phyloP scores from a whole-genome alignment of 2,329 filamentous ascomycete genomes.

The Apiospora rasikravindrae region DNA sequence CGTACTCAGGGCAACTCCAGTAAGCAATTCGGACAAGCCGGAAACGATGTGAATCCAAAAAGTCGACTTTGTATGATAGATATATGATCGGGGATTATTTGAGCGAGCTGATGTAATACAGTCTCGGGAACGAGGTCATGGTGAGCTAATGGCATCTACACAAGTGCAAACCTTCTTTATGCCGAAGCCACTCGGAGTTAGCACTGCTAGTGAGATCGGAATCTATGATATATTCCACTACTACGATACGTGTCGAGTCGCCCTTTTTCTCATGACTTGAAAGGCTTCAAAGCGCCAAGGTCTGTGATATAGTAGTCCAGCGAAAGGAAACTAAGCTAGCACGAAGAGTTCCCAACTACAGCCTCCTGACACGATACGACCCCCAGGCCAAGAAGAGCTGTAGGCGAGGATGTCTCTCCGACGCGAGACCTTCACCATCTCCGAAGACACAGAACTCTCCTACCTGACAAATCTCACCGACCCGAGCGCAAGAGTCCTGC shows the following conservation, averaged over 20 bases:
- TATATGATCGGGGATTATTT: background rate
- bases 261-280: background rate
- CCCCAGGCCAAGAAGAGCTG: background rate
- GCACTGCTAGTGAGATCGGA: background rate
- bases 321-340: background rate
- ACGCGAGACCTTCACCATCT: background rate
- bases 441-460: background rate
- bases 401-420: background rate
- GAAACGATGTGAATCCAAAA: background rate
- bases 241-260: too few relatives aligned
- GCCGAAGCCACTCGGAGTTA: background rate
- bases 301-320: background rate
- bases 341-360: background rate
- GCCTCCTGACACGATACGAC: background rate
- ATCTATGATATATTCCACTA: background rate
- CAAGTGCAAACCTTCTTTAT: background rate
- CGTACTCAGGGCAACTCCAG: too few relatives aligned
- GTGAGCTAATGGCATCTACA: background rate
- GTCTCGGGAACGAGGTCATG: background rate
- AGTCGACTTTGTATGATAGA: background rate
- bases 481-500: background rate
- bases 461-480: background rate
- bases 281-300: background rate
- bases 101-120: background rate
- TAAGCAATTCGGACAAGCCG: background rate